phyloP scores from a whole-genome alignment of 225 moss, liverwort and hornwort species.

The Lunularia cruciata region DNA sequence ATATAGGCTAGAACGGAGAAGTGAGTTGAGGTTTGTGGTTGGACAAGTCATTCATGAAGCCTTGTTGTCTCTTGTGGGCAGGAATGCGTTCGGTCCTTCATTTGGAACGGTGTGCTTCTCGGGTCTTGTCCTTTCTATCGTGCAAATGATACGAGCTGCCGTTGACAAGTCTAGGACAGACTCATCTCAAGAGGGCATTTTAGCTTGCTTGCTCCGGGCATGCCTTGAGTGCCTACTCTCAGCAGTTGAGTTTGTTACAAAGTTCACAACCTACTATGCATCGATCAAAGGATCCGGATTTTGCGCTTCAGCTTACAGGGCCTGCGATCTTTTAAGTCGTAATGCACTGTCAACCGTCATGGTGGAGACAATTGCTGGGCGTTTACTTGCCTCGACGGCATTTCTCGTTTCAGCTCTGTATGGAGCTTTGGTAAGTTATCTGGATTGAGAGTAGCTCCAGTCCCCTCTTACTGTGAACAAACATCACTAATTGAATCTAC shows the following conservation, averaged over 20 bases:
- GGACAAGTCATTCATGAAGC: too few relatives aligned
- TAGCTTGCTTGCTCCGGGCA: conserved; percentile 56
- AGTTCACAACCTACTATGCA: conserved; percentile 84
- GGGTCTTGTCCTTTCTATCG: conserved; percentile 58
- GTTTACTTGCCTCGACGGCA: conserved; percentile 53
- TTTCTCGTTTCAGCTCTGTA: conserved; percentile 55
- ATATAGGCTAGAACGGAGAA: background rate
- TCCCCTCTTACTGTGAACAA: too few relatives aligned
- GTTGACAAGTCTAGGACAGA: conserved; percentile 46
- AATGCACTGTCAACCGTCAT: conserved; percentile 74
- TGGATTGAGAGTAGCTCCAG: too few relatives aligned
- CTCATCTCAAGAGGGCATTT: conserved; percentile 38
- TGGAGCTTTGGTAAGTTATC: conserved; percentile 44
- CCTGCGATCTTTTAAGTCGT: conserved; percentile 61
- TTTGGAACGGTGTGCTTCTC: conserved; percentile 77
- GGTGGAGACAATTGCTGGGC: conserved; percentile 70
- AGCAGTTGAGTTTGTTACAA: conserved; percentile 69
- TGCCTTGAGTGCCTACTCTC: conserved; percentile 65
- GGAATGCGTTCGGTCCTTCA: conserved; percentile 67
- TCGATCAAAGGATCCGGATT: conserved; percentile 85
- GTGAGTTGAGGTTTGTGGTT: background rate
- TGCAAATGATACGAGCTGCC: conserved; percentile 59
- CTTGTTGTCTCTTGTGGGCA: conserved; percentile 36
- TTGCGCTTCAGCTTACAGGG: conserved; percentile 61
- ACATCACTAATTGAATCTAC: too few relatives aligned